These are phyloP conservation scores for Dactylella cylindrospora DNA, from an alignment of 2,329 filamentous ascomycete genomes.

Conservation along the genomic window DNA sequence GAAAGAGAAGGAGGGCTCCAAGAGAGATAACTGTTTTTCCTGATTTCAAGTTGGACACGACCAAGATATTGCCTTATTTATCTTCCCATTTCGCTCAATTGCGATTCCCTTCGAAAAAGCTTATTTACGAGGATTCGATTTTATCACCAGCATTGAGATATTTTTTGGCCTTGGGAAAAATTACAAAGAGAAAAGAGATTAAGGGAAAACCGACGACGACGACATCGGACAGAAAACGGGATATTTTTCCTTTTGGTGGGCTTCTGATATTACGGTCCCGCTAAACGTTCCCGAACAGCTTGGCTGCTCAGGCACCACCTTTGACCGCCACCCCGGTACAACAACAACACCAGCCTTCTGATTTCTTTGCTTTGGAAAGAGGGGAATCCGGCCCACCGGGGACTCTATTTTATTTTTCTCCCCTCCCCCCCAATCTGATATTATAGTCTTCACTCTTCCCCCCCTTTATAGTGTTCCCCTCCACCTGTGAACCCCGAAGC, in stretches of 20 bases:
- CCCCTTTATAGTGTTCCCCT: conserved; percentile 13
- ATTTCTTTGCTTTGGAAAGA: conserved; percentile 24
- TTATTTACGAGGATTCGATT: neutral
- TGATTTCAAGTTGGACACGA: too few relatives aligned
- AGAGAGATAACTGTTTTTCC: too few relatives aligned
- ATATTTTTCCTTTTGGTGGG: conserved; percentile 21
- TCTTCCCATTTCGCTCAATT: neutral
- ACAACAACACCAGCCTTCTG: conserved; percentile 43
- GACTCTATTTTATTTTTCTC: conserved; percentile 31
- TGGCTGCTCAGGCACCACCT: neutral
- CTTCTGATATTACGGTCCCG: conserved; percentile 36
- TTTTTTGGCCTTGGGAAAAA: neutral
- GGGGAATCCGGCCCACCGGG: conserved; percentile 21
- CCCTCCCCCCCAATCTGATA: conserved; percentile 24
- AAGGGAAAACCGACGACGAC: too few relatives aligned
- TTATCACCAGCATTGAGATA: neutral
- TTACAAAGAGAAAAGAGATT: neutral
- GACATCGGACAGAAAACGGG: conserved; percentile 39
- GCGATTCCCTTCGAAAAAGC: too few relatives aligned
- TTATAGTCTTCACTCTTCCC: conserved; percentile 11
- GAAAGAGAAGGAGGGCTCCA: too few relatives aligned
- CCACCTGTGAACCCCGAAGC: conserved; percentile 43
- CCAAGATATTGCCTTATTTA: neutral
- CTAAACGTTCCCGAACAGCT: conserved; percentile 30
- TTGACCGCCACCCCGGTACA: conserved; percentile 39